Conservation (phyloP, 176 grass and related monocot genomes). For the Oryza meyeriana region DNA sequence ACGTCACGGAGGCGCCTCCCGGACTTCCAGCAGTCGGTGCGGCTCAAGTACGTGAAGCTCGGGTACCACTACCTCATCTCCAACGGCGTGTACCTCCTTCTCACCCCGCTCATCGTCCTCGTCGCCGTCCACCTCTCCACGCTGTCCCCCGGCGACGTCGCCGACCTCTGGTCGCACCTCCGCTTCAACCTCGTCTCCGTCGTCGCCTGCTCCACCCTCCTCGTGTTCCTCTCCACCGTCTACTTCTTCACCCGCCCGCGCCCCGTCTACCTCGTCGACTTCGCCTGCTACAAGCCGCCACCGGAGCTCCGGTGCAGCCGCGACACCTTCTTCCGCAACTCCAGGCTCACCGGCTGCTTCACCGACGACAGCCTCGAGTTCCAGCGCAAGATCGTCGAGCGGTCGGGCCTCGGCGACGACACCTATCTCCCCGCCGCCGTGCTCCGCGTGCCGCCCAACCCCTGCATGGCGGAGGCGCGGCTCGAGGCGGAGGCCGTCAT, state of each 20-base stretch:
- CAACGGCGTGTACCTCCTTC: constrained; percentile 77
- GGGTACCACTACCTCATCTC: neutral
- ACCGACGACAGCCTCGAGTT: constrained; percentile 63
- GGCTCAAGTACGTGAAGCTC: neutral
- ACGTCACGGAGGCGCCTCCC: constrained; percentile 44
- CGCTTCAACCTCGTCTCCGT: constrained; percentile 62
- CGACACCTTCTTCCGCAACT: constrained; percentile 66
- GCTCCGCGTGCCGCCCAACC: constrained; percentile 56
- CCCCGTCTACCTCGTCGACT: constrained; percentile 71
- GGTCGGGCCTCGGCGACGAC: constrained; percentile 25
- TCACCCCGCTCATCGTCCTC: constrained; percentile 52
- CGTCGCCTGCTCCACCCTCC: constrained; percentile 65
- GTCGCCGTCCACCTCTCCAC: constrained; percentile 61
- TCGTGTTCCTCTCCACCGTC: constrained; percentile 73
- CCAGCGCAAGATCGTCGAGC: constrained; percentile 89
- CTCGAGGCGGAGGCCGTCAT: constrained; percentile 66
- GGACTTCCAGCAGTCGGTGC: constrained; percentile 85
- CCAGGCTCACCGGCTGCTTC: constrained; percentile 47
- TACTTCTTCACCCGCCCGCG: constrained; percentile 69
- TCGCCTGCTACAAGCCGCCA: constrained; percentile 75
- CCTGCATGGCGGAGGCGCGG: constrained; percentile 61
- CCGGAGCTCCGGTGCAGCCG: constrained; percentile 52
- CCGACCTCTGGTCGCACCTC: constrained; percentile 61
- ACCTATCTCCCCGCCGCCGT: constrained; percentile 72
- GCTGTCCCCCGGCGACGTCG: constrained; percentile 56